Evolutionary conservation across 371 early-diverging fungal species (phyloP).

Genomic region (Nematocida sp.): DNA sequence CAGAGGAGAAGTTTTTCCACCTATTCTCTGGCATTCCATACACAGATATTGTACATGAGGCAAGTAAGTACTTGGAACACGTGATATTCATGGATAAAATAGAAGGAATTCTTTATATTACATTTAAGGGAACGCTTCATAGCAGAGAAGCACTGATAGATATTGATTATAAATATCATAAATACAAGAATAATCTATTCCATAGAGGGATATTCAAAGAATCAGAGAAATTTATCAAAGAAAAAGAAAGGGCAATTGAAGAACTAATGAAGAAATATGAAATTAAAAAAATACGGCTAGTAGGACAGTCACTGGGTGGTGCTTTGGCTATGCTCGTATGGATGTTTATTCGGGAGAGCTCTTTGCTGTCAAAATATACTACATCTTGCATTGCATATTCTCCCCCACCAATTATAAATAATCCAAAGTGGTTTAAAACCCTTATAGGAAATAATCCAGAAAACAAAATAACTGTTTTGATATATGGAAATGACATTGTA

Average conservation of each 20-base stretch:
- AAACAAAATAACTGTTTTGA: conserved; percentile 50
- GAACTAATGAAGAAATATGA: conserved; percentile 29
- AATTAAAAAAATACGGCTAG: conserved; percentile 61
- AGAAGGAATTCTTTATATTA: conserved; percentile 36
- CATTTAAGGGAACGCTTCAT: conserved; percentile 49
- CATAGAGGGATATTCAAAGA: conserved; percentile 68
- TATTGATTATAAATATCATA: conserved; percentile 49
- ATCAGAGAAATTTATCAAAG: conserved; percentile 57
- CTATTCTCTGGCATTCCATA: conserved; percentile 52
- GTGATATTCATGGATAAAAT: conserved; percentile 48
- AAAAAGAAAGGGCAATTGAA: conserved; percentile 38
- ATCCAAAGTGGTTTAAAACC: conserved; percentile 20
- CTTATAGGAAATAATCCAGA: conserved; percentile 28
- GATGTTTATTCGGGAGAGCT: conserved; percentile 34
- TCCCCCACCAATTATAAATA: conserved; percentile 51
- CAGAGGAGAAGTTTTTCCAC: conserved; percentile 52
- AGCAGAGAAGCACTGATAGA: conserved; percentile 56
- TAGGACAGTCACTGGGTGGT: conserved; percentile 72
- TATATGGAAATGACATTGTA: conserved; percentile 68
- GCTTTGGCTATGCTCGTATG: conserved; percentile 68
- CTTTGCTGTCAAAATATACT: conserved; percentile 17
- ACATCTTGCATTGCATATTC: conserved; percentile 40
- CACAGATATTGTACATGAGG: conserved; percentile 43
- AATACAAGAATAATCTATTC: conserved; percentile 45
- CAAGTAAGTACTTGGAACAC: conserved; percentile 50